A percentile compares a stretch with the other conserved stretches of the same genome.
These are phyloP conservation scores for Protomyces macrosporus DNA, from an alignment of 1,139 yeast genomes.

Conservation along the genomic window DNA sequence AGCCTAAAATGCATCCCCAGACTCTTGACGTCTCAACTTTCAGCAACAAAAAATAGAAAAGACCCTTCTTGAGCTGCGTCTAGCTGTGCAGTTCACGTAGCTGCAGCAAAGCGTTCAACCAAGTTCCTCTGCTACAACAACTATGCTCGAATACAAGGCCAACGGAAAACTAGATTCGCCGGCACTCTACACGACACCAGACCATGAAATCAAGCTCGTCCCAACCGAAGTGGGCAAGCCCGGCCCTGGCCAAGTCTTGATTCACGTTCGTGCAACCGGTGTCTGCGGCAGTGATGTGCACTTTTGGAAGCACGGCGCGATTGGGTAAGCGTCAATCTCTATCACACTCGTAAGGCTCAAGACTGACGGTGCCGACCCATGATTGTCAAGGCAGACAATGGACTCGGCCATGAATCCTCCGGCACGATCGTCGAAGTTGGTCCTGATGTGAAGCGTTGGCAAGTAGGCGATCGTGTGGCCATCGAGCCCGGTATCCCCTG, in stretches of 20 bases:
- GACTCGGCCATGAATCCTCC: slow-evolving; percentile 70
- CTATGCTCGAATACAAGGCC: neutral
- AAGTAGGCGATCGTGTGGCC: slow-evolving; percentile 77
- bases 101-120: neutral
- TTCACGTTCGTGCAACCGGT: slow-evolving; percentile 59
- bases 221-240: slow-evolving; percentile 36
- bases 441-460: slow-evolving; percentile 51
- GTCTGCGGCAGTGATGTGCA: slow-evolving; percentile 83
- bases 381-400: slow-evolving; percentile 55
- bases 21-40: neutral
- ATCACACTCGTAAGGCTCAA: neutral
- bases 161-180: slow-evolving; percentile 28
- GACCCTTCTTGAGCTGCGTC: neutral
- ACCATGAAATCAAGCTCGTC: slow-evolving; percentile 36
- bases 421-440: slow-evolving; percentile 70
- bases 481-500: slow-evolving; percentile 84
- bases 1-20: neutral
- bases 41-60: neutral
- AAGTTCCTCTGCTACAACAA: neutral
- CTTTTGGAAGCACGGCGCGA: slow-evolving; percentile 65
- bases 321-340: slow-evolving; percentile 45
- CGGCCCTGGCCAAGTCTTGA: slow-evolving; percentile 43
- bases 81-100: neutral
- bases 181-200: slow-evolving; percentile 42
- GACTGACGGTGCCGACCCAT: slow-evolving; percentile 33